Percentiles rank a stretch among this genome's conserved stretches.
These are phyloP conservation scores for Rubroboletus satanas DNA, from an alignment of 768 basidiomycete genomes.

Conservation along the genomic window DNA sequence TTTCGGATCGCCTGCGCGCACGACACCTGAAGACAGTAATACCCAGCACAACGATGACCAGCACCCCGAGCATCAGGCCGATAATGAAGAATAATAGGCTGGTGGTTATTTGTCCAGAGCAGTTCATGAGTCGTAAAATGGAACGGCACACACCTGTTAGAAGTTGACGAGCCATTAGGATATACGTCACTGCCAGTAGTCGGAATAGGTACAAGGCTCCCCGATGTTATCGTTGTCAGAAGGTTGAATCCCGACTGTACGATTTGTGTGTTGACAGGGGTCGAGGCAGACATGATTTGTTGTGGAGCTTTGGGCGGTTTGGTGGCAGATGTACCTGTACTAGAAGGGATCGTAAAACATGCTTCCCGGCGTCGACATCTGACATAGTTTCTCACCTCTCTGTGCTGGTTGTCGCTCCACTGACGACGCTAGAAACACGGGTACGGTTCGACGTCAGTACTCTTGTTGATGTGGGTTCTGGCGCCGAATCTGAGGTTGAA, in stretches of 20 bases:
- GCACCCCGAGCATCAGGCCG: conserved; percentile 2
- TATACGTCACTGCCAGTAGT: not conserved
- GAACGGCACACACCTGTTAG: conserved; percentile 9
- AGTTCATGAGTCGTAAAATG: not conserved
- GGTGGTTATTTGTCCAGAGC: not conserved
- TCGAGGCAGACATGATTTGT: not conserved
- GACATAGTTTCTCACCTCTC: conserved; percentile 8
- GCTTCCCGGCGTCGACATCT: not conserved
- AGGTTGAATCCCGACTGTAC: not conserved
- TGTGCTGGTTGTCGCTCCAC: not conserved
- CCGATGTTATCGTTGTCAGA: conserved; percentile 5
- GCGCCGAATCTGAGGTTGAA: not conserved
- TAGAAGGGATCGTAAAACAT: not conserved
- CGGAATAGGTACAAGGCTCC: not conserved
- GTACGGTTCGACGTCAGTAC: not conserved
- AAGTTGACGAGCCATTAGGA: not conserved
- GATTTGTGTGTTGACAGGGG: not conserved
- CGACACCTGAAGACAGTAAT: conserved; percentile 3
- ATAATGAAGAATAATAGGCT: conserved; percentile 16
- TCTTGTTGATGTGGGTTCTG: not conserved
- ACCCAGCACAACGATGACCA: conserved; percentile 6
- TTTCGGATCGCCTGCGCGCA: not conserved
- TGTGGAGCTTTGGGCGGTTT: not conserved
- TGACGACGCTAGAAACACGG: not conserved
- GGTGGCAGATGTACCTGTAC: not conserved